Conservation (phyloP, 768 basidiomycete species). For the Rhizopogon rudus region DNA sequence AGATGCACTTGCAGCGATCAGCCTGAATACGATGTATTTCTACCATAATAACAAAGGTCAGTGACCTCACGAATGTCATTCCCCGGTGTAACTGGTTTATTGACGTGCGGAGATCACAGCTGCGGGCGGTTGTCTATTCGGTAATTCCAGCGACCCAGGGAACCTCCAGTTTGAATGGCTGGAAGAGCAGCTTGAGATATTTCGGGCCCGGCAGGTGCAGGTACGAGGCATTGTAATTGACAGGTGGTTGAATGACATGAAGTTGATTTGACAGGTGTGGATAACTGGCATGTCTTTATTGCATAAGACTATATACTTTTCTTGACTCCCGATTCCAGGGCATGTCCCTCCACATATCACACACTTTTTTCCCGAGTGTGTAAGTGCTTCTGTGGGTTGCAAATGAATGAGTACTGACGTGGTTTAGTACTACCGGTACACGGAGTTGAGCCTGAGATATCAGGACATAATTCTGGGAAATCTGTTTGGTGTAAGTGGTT, state of each 20-base stretch:
- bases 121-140: slow-evolving; percentile 67
- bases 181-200: slow-evolving; percentile 72
- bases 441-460: slow-evolving; percentile 71
- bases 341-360: slow-evolving; percentile 83
- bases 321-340: slow-evolving; percentile 35
- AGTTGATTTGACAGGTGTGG: slow-evolving; percentile 35
- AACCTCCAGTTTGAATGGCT: slow-evolving; percentile 89
- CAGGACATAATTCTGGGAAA: slow-evolving; percentile 89
- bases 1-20: slow-evolving; percentile 69
- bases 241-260: background rate
- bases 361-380: slow-evolving; percentile 84
- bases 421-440: slow-evolving; percentile 56
- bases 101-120: slow-evolving; percentile 37
- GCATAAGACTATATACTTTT: slow-evolving; percentile 20
- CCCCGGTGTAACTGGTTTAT: background rate
- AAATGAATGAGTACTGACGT: background rate
- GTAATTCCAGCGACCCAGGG: slow-evolving; percentile 72
- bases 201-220: slow-evolving; percentile 69
- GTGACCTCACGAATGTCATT: slow-evolving; percentile 8
- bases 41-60: slow-evolving; percentile 85
- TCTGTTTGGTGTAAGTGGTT: slow-evolving; percentile 65
- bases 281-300: slow-evolving; percentile 33
- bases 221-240: slow-evolving; percentile 31
- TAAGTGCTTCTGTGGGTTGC: slow-evolving; percentile 33
- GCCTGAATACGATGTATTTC: slow-evolving; percentile 88